Base-by-base conservation (phyloP, 2,329 filamentous ascomycete species). In the Geosmithia putterillii region DNA sequence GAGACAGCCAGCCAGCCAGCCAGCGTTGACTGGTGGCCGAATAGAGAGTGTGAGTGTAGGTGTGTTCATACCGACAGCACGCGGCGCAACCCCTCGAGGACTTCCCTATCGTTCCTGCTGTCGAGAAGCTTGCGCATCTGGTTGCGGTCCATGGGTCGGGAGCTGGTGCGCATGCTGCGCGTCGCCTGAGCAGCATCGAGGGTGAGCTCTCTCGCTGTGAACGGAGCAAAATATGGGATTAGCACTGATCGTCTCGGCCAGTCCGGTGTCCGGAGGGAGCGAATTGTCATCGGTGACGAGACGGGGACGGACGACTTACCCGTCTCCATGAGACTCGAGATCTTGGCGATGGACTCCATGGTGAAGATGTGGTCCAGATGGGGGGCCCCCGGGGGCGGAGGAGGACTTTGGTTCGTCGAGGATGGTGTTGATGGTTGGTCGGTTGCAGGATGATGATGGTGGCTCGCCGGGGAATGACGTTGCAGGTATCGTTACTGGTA, bases 341-440 rank as follows among this genome's bases (percentile, higher is more conserved):
- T 94, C 57, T 86, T 79, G 50, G 90, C 88, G 59, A 96, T 88
- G 19, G 90, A 94, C 76, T 98, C 92, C 92, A 98, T 98, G 45
- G 47, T 55, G 51, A 51, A 20, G 28, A n/a, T n/a, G n/a, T n/a
- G 51, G 46, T 48, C 46, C 47, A 47, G 46, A 36, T 25, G 41
- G 28, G n/a, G n/a, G 28, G 10, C 28, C 5, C 28, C 42, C 38
- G 14, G 8, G 32, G 15, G 39, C n/a, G 3, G 25, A 36, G 17
- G 35, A 15, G 5, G 36, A n/a, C n/a, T 17, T 25, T 23, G 35
- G 36, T 36, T n/a, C 20, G 19, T 39, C 18, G 20, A 19, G 19
- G 23, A 22, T 38, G 42, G 21, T 43, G 19, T n/a, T 38, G 32
- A 19, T 43, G 22, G 22, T 40, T 38, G 36, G 35, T 18, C 19